These are phyloP conservation scores for Heliamphora pulchella DNA, from an alignment of 179 eudicot genomes.

Conservation along the genomic window DNA sequence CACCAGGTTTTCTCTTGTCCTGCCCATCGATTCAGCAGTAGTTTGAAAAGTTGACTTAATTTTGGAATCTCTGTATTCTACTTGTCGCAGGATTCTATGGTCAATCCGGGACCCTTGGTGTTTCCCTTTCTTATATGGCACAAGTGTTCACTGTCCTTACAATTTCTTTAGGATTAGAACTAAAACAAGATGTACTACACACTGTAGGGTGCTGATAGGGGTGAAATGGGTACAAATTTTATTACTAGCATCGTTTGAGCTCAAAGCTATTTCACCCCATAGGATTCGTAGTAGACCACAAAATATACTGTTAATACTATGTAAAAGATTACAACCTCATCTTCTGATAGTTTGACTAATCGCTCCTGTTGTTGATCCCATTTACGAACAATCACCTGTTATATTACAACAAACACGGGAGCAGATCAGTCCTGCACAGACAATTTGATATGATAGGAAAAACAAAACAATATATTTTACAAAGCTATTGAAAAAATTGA, in stretches of 20 bases:
- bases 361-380: slow-evolving; percentile 77
- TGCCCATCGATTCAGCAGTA: no score
- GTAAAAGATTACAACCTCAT: slow-evolving; percentile 54
- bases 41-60: no score
- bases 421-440: slow-evolving; percentile 1
- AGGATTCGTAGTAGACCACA: not conserved
- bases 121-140: not conserved
- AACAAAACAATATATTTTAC: not conserved
- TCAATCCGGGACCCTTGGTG: not conserved
- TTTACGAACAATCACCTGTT: slow-evolving; percentile 70
- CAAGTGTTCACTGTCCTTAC: no score
- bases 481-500: not conserved
- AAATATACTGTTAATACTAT: not conserved
- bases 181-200: not conserved
- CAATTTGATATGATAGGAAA: not conserved
- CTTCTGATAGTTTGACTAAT: slow-evolving; percentile 55
- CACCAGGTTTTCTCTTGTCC: no score
- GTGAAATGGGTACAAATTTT: not conserved
- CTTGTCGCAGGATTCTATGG: no score
- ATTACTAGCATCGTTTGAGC: not conserved
- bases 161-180: not conserved
- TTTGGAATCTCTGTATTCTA: no score
- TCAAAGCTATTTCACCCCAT: not conserved
- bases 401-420: not conserved
- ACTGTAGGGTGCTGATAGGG: not conserved